A percentile compares a stretch with the other conserved stretches of the same genome.
Conservation (phyloP, 306 rosid species). For the Pueraria montana region DNA sequence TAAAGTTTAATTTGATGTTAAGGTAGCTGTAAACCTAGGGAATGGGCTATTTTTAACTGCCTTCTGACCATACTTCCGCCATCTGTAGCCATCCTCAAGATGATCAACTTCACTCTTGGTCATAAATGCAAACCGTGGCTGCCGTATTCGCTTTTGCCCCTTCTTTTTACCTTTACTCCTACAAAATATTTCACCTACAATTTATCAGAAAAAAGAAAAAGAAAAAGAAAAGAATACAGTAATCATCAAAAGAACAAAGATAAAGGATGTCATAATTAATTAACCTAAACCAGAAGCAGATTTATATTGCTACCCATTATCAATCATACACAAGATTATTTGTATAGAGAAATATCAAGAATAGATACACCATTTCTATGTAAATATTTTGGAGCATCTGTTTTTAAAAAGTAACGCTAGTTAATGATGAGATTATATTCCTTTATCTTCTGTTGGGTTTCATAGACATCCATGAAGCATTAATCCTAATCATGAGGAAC, state of each 20-base stretch:
- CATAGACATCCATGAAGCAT: neutral
- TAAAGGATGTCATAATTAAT: neutral
- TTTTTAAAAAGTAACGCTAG: neutral
- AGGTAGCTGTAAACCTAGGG: conserved; percentile 71
- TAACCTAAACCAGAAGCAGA: neutral
- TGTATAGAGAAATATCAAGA: neutral
- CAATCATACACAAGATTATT: neutral
- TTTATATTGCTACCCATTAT: neutral
- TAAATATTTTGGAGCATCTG: neutral
- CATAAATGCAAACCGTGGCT: conserved; percentile 92
- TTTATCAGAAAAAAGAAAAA: conserved; percentile 53
- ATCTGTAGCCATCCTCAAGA: conserved; percentile 97
- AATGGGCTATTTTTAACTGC: conserved; percentile 97
- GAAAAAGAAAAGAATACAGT: conserved; percentile 35
- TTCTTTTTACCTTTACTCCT: conserved; percentile 83
- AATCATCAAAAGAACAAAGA: conserved; percentile 41
- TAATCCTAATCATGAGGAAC: neutral
- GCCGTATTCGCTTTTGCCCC: conserved; percentile 91
- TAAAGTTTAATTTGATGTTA: conserved; percentile 25
- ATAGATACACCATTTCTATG: neutral
- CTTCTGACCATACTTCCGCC: conserved; percentile 99
- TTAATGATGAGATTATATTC: neutral
- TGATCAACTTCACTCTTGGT: conserved; percentile 96
- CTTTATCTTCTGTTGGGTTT: neutral
- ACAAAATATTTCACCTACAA: conserved; percentile 58